phyloP scores from a whole-genome alignment of 805 yeast genomes.

The Candida adriatica region DNA sequence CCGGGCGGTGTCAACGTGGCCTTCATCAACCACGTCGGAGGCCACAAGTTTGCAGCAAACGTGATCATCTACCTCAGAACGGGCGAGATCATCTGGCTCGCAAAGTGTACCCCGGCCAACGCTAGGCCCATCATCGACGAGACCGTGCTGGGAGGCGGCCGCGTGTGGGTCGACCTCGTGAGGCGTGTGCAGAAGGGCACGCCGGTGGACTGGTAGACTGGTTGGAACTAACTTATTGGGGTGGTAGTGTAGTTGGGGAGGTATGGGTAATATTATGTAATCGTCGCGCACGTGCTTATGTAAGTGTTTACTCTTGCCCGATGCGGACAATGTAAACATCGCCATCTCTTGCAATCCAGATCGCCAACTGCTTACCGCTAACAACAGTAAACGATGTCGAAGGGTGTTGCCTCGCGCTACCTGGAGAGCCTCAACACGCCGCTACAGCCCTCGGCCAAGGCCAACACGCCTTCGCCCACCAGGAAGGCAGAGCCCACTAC shows the following conservation, averaged over 20 bases:
- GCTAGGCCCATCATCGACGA: conserved; percentile 70
- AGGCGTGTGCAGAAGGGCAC: conserved; percentile 51
- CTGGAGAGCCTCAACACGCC: conserved; percentile 19
- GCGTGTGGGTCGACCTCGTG: conserved; percentile 64
- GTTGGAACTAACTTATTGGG: no score
- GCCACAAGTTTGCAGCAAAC: conserved; percentile 92
- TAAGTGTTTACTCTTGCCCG: no score
- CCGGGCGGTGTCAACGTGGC: conserved; percentile 68
- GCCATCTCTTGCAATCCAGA: no score
- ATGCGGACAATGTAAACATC: no score
- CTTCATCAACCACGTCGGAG: conserved; percentile 86
- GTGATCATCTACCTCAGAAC: conserved; percentile 64
- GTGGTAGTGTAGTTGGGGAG: no score
- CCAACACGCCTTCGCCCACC: conserved; percentile 9
- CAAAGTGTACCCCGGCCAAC: conserved; percentile 73
- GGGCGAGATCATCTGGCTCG: conserved; percentile 85
- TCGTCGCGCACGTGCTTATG: no score
- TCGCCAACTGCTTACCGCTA: no score
- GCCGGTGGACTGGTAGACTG: conserved; percentile 54
- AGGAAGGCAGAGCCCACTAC: conserved; percentile 1
- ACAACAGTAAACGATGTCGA: conserved; percentile 5
- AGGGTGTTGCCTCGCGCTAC: conserved; percentile 22
- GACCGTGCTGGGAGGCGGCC: conserved; percentile 57
- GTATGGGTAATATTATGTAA: no score
- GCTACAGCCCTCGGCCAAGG: conserved; percentile 14